These are phyloP conservation scores for Fusarium newnesense DNA, from an alignment of 2,329 filamentous ascomycete species.

Conservation along the genomic window DNA sequence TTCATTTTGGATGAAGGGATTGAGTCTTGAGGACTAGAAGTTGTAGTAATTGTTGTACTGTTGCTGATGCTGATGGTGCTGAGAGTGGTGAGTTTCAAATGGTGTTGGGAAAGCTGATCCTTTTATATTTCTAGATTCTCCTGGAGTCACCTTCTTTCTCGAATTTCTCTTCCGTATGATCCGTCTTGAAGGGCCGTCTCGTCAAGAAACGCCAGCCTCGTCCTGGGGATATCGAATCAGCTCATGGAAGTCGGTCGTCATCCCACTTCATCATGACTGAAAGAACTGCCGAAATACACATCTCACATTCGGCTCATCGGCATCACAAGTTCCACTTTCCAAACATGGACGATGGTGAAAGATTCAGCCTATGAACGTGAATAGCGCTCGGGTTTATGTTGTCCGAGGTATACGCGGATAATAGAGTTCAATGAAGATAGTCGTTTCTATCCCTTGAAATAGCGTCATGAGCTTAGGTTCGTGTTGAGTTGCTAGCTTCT, in stretches of 20 bases:
- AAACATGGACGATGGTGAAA: neutral
- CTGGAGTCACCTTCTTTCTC: neutral
- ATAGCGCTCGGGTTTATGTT: fast-evolving
- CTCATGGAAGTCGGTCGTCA: fast-evolving
- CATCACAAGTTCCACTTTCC: neutral
- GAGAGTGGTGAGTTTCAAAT: neutral
- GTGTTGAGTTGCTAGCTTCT: neutral
- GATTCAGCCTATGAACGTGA: neutral
- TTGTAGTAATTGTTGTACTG: neutral
- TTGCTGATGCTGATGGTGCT: neutral
- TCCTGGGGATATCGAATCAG: fast-evolving
- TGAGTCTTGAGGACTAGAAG: neutral
- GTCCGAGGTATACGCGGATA: neutral
- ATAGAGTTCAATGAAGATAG: neutral
- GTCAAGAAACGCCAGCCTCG: neutral
- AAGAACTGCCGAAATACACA: neutral
- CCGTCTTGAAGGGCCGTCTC: too few relatives aligned
- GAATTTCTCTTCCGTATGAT: fast-evolving
- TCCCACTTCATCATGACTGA: neutral
- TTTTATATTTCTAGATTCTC: neutral
- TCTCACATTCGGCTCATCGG: neutral
- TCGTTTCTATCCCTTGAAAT: fast-evolving
- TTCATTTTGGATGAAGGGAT: neutral
- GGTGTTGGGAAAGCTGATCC: neutral
- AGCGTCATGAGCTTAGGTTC: neutral